These are phyloP conservation scores for Stephania yunnanensis DNA, from an alignment of 164 flowering plant genomes.

Conservation along the genomic window DNA sequence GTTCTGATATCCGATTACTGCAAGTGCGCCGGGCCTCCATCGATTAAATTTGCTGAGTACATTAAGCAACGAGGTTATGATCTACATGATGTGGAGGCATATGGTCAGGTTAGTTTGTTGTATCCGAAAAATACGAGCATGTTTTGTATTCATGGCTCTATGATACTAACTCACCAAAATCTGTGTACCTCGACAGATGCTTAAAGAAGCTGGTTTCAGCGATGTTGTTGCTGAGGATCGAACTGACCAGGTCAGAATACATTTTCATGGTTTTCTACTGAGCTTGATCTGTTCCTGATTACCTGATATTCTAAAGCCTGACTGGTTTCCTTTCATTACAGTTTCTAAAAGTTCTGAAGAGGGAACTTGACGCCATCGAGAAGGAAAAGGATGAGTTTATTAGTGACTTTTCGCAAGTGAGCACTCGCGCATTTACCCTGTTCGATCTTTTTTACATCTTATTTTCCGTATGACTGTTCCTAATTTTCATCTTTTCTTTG, in stretches of 20 bases:
- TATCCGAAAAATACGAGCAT: background rate
- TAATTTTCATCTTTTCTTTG: background rate
- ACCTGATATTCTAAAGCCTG: constrained; percentile 1
- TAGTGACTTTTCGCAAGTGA: constrained; percentile 68
- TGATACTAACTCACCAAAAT: background rate
- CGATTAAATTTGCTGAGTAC: constrained; percentile 63
- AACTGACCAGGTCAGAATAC: constrained; percentile 67
- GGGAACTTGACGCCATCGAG: constrained; percentile 58
- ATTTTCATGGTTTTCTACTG: background rate
- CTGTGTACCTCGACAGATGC: constrained; percentile 56
- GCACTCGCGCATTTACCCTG: constrained; percentile 5
- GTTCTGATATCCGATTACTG: constrained; percentile 96
- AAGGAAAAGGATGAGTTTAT: constrained; percentile 67
- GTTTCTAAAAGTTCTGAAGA: constrained; percentile 71
- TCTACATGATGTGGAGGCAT: constrained; percentile 78
- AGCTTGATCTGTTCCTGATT: background rate
- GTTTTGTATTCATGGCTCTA: background rate
- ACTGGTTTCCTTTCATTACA: constrained; percentile 21
- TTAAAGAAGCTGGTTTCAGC: constrained; percentile 84
- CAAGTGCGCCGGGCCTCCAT: constrained; percentile 61
- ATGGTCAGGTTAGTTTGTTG: constrained; percentile 70
- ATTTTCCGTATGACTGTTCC: background rate
- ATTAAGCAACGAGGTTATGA: constrained; percentile 94
- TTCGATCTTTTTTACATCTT: background rate
- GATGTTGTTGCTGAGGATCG: constrained; percentile 92